A percentile compares a stretch with the other conserved stretches of the same genome.
These are phyloP conservation scores for Mortierella sp. DNA, from an alignment of 371 early-diverging fungal species.

Conservation along the genomic window DNA sequence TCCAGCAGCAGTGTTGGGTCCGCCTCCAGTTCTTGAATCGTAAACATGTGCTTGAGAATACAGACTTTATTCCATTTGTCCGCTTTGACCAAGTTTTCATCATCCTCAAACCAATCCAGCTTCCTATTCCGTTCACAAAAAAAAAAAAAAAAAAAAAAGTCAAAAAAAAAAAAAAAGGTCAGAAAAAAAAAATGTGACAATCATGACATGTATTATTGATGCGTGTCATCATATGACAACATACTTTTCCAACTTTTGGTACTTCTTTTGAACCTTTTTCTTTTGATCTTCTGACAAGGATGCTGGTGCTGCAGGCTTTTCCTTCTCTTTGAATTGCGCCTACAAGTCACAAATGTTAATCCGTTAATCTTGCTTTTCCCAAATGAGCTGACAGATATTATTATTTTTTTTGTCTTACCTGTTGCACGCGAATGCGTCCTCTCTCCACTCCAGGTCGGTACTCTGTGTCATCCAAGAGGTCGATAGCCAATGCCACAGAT, in stretches of 20 bases:
- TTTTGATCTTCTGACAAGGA: slow-evolving; percentile 63
- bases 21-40: slow-evolving; percentile 86
- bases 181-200: background rate
- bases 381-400: slow-evolving; percentile 72
- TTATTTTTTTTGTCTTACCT: slow-evolving; percentile 50
- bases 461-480: slow-evolving; percentile 88
- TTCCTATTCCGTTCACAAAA: slow-evolving; percentile 66
- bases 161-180: slow-evolving; percentile 47
- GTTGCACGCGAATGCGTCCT: slow-evolving; percentile 77
- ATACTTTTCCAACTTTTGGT: slow-evolving; percentile 80
- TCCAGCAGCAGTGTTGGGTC: slow-evolving; percentile 92
- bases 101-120: slow-evolving; percentile 91
- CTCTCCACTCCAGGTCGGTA: slow-evolving; percentile 75
- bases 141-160: background rate
- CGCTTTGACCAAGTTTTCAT: slow-evolving; percentile 74
- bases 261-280: slow-evolving; percentile 75
- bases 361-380: slow-evolving; percentile 60
- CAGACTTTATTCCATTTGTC: slow-evolving; percentile 87
- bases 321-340: slow-evolving; percentile 80
- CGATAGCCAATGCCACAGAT: slow-evolving; percentile 86
- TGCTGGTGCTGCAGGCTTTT: slow-evolving; percentile 29
- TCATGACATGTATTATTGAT: background rate
- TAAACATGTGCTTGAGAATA: slow-evolving; percentile 95
- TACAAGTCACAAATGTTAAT: background rate
- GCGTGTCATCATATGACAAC: background rate